Evolutionary conservation across 192 early-diverging fungal species (phyloP), one percentile per base, ranked within the genome.

Genomic region (Gonapodya sp.): DNA sequence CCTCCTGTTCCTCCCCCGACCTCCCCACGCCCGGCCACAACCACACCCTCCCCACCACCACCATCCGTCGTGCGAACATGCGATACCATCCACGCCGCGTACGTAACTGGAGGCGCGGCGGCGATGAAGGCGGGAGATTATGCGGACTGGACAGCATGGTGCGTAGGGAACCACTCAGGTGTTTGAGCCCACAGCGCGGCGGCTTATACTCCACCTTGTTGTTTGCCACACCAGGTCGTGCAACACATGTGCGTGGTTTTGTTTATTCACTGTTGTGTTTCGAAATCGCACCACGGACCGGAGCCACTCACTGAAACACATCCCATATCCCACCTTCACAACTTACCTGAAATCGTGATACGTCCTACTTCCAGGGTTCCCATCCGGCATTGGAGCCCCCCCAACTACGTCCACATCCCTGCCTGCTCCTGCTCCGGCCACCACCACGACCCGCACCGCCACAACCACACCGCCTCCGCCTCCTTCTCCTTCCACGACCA

Each of bases 81-180:
- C 46, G 46, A 64, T 24, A 64, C 46, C 46, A 64, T 64, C 46
- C 46, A 64, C 46, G 46, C 46, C 46, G 46, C 46, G 46, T 64
- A 64, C 46, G 46, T 64, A 24, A 24, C 46, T 24, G 46, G 46
- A 64, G 46, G 46, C 46, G 46, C 46, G 46, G 46, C 46, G 46
- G 46, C 46, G 46, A 64, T 64, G 46, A 16, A 8, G 46, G 46
- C 46, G 46, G 46, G 46, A 24, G 46, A 64, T 64, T 64, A 64
- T 64, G 46, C 46, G 46, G 46, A 64, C 24, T 64, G 46, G 46
- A 24, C 46, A 64, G 46, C 46, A 24, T 64, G 46, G 46, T 64
- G 46, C 8, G 46, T 64, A 16, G n/a, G n/a, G n/a, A n/a, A n/a
- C n/a, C n/a, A n/a, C n/a, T n/a, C n/a, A n/a, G n/a, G n/a, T n/a